phyloP scores from a whole-genome alignment of 192 early-diverging fungal genomes.

The Coemansia sp. region DNA sequence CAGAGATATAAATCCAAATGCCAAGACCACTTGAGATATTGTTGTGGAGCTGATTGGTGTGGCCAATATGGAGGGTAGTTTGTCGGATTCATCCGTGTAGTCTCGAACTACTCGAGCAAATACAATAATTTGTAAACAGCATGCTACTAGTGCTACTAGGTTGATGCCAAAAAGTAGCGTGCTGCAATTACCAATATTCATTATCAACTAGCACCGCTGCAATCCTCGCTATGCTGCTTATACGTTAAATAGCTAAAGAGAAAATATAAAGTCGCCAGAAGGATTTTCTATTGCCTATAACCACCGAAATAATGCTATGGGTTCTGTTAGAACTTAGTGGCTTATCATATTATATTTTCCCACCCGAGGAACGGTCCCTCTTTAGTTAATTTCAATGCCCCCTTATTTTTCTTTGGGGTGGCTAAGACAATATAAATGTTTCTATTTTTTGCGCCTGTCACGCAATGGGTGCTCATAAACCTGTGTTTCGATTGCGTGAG shows the following conservation, averaged over 20 bases:
- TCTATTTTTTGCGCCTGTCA: slow-evolving; percentile 18
- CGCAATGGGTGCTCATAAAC: slow-evolving; percentile 43
- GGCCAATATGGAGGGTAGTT: not conserved
- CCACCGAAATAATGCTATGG: too few relatives aligned
- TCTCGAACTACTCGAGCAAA: slow-evolving; percentile 17
- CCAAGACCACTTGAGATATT: slow-evolving; percentile 13
- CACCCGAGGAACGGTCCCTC: too few relatives aligned
- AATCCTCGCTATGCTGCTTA: slow-evolving; percentile 1
- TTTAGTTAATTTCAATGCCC: too few relatives aligned
- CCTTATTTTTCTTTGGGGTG: too few relatives aligned
- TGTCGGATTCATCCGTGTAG: not conserved
- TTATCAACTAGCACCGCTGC: slow-evolving; percentile 1
- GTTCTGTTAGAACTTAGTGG: too few relatives aligned
- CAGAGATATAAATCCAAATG: slow-evolving; percentile 15
- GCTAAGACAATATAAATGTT: too few relatives aligned
- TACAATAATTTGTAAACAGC: slow-evolving; percentile 21
- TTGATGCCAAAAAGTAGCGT: slow-evolving; percentile 39
- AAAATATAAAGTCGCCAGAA: too few relatives aligned
- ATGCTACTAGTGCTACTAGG: slow-evolving; percentile 21
- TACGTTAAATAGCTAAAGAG: not conserved
- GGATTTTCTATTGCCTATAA: too few relatives aligned
- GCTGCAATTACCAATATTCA: slow-evolving; percentile 34
- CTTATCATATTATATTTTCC: too few relatives aligned
- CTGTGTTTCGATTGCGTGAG: slow-evolving; percentile 48
- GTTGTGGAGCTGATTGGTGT: slow-evolving; percentile 8